A percentile compares a stretch with the other conserved stretches of the same genome.
phyloP scores from a whole-genome alignment of 2,329 filamentous ascomycete species.

The Xylaria sp. region DNA sequence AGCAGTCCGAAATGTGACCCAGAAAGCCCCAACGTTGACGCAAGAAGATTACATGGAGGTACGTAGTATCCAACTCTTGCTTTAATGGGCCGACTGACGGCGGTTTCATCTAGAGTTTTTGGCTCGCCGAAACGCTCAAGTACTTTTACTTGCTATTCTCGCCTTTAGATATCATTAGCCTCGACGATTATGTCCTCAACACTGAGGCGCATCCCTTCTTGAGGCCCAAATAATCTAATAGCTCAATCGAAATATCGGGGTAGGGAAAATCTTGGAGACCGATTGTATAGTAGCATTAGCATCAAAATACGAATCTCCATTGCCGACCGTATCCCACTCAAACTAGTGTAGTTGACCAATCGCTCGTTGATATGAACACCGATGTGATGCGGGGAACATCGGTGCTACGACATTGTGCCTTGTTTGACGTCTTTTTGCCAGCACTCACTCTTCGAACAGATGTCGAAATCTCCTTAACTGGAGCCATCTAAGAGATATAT shows the following conservation, averaged over 20 bases:
- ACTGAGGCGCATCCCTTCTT: constrained; percentile 54
- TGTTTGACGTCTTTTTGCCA: neutral
- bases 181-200: constrained; percentile 69
- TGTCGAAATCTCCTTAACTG: neutral
- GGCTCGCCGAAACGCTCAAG: constrained; percentile 73
- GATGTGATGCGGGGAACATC: constrained; percentile 28
- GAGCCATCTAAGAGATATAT: constrained; percentile 1
- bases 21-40: constrained; percentile 55
- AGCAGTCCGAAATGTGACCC: constrained; percentile 54
- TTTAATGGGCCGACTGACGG: constrained; percentile 16
- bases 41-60: constrained; percentile 58
- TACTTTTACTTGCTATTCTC: constrained; percentile 57
- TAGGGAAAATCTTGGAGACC: neutral
- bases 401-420: constrained; percentile 8
- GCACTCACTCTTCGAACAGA: neutral
- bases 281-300: constrained; percentile 8
- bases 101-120: constrained; percentile 64
- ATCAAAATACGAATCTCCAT: neutral
- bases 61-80: constrained; percentile 14
- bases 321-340: neutral
- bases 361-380: neutral
- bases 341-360: constrained; percentile 12
- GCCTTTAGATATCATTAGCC: constrained; percentile 63
- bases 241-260: neutral
- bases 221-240: constrained; percentile 26